These are phyloP conservation scores for Capronia coronata DNA, from an alignment of 2,329 filamentous ascomycete species.

Conservation along the genomic window DNA sequence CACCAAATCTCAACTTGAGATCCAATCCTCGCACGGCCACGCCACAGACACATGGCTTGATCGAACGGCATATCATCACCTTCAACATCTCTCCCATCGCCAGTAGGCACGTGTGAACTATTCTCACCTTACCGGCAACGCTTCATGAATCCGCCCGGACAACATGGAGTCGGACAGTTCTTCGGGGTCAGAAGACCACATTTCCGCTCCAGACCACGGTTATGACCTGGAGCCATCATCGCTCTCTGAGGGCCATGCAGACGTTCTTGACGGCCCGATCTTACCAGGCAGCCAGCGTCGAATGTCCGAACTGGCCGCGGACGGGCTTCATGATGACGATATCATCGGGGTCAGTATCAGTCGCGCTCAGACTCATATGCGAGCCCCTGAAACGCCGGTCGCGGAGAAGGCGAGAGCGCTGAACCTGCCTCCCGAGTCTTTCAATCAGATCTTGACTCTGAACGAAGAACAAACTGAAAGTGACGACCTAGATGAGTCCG, in stretches of 20 bases:
- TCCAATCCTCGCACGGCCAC: background rate
- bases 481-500: slow-evolving; percentile 5
- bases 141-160: slow-evolving; percentile 12
- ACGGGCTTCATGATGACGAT: slow-evolving; percentile 26
- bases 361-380: slow-evolving; percentile 50
- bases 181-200: slow-evolving; percentile 12
- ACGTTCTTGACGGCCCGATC: slow-evolving; percentile 2
- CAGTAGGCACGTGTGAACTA: background rate
- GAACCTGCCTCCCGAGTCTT: slow-evolving; percentile 32
- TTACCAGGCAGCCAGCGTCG: slow-evolving; percentile 1
- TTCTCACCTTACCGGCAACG: background rate
- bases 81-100: background rate
- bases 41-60: background rate
- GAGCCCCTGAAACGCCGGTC: slow-evolving; percentile 51
- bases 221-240: slow-evolving; percentile 2
- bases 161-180: slow-evolving; percentile 18
- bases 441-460: slow-evolving; percentile 6
- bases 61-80: background rate
- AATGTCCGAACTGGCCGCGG: slow-evolving; percentile 6
- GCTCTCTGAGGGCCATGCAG: slow-evolving; percentile 4
- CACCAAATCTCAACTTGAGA: slow-evolving; percentile 6
- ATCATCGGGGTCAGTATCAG: slow-evolving; percentile 56
- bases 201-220: slow-evolving; percentile 11
- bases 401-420: slow-evolving; percentile 54
- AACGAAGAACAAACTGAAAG: slow-evolving; percentile 8